These are phyloP conservation scores for Cocos nucifera DNA, from an alignment of 176 grass and related monocot genomes.

Conservation along the genomic window DNA sequence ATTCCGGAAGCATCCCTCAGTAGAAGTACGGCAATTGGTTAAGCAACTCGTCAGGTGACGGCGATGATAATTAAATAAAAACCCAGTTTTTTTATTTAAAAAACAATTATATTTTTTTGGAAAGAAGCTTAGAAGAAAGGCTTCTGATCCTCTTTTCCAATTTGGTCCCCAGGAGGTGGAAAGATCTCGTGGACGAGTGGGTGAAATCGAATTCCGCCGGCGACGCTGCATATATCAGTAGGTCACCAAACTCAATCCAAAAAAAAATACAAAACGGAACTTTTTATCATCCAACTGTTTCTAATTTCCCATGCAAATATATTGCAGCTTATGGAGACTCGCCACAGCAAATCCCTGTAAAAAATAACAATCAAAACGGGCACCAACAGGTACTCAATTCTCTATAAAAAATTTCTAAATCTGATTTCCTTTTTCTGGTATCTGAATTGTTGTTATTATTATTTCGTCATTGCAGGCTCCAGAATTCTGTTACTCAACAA, in stretches of 20 bases:
- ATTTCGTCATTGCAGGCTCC: conserved; percentile 15
- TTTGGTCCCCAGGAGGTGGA: conserved; percentile 65
- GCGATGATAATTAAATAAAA: not conserved
- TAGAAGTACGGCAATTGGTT: conserved; percentile 54
- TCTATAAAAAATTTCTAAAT: no score
- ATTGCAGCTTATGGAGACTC: conserved; percentile 71
- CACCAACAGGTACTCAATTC: not conserved
- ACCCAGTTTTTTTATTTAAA: no score
- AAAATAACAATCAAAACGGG: conserved; percentile 22
- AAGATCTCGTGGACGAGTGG: conserved; percentile 59
- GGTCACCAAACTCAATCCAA: not conserved
- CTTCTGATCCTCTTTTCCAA: not conserved
- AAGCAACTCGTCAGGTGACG: conserved; percentile 69
- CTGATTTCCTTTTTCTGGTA: no score
- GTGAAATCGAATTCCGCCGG: conserved; percentile 43
- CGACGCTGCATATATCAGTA: conserved; percentile 48
- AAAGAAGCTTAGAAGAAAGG: not conserved
- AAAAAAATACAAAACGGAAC: no score
- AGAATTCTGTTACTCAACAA: conserved; percentile 40
- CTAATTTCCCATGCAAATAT: not conserved
- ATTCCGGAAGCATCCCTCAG: conserved; percentile 62
- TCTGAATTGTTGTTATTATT: no score
- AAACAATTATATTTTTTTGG: no score
- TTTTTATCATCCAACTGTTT: no score
- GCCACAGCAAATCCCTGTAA: conserved; percentile 45